phyloP scores from a whole-genome alignment of 1,284 basidiomycete species.

The Cryptococcus sp. region DNA sequence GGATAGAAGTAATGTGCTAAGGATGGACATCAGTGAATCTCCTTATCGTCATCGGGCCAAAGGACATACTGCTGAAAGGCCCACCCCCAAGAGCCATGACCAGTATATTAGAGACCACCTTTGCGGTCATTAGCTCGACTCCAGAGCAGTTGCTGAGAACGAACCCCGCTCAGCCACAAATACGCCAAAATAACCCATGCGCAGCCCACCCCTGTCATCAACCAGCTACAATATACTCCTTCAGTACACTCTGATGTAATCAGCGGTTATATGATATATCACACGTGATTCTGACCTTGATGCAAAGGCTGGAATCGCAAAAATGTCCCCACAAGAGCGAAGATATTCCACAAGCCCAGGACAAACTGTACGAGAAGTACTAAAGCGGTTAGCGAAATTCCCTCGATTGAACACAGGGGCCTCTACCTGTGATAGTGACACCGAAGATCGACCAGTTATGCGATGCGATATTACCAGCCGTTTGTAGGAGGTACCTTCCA shows the following conservation, averaged over 20 bases:
- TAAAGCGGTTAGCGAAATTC: not conserved
- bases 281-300: not conserved
- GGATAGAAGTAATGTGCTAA: not conserved
- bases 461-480: not conserved
- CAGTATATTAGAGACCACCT: not conserved
- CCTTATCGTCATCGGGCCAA: not conserved
- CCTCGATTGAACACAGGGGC: not conserved
- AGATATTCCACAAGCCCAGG: not conserved
- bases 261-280: not conserved
- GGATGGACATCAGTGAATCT: not conserved
- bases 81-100: slow-evolving; percentile 1
- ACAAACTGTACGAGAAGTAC: not conserved
- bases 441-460: not conserved
- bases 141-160: not conserved
- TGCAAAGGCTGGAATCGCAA: not conserved
- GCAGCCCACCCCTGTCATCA: not conserved
- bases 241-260: not conserved
- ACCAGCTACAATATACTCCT: not conserved
- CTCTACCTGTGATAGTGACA: not conserved
- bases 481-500: not conserved
- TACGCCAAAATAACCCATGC: not conserved
- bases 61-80: slow-evolving; percentile 1
- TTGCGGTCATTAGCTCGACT: not conserved
- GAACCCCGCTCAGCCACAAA: not conserved
- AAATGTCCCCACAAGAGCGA: not conserved